phyloP scores from a whole-genome alignment of 805 yeast genomes.

The Candida insectorum region DNA sequence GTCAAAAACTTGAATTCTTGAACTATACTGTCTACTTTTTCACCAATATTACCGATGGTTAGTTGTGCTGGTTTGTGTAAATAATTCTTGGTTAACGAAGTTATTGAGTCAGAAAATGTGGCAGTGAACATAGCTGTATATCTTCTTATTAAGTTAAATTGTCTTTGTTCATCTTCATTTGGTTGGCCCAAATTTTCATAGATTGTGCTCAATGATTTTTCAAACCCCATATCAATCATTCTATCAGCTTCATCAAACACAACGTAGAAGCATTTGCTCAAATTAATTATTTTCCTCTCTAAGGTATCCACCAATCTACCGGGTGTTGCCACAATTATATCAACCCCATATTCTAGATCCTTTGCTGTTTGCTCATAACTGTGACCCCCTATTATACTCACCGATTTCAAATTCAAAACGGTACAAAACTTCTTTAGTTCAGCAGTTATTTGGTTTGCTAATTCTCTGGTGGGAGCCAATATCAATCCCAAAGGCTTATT shows the following conservation, averaged over 20 bases:
- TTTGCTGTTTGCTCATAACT: conserved; percentile 69
- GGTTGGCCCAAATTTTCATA: conserved; percentile 48
- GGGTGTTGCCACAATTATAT: conserved; percentile 88
- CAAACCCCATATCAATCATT: conserved; percentile 95
- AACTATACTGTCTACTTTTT: conserved; percentile 62
- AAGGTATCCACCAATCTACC: conserved; percentile 84
- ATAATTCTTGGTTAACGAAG: conserved; percentile 61
- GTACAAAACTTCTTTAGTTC: conserved; percentile 57
- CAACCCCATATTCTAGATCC: conserved; percentile 54
- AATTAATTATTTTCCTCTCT: conserved; percentile 58
- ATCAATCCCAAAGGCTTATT: conserved; percentile 74
- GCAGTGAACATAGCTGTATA: conserved; percentile 93
- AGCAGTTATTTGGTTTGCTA: conserved; percentile 79
- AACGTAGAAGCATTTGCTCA: conserved; percentile 61
- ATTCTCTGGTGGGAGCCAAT: conserved; percentile 90
- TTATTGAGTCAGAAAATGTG: conserved; percentile 77
- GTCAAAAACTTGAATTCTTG: conserved; percentile 55
- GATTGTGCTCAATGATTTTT: conserved; percentile 67
- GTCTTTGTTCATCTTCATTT: conserved; percentile 30
- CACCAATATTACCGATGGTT: conserved; percentile 64
- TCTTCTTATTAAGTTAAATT: conserved; percentile 36
- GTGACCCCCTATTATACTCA: conserved; percentile 87
- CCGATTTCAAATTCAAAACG: conserved; percentile 42
- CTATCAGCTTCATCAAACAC: conserved; percentile 93
- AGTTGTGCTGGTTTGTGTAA: conserved; percentile 60